Conservation (phyloP, 108 stramenopile species). For the Pseudonitzschia pungens region DNA sequence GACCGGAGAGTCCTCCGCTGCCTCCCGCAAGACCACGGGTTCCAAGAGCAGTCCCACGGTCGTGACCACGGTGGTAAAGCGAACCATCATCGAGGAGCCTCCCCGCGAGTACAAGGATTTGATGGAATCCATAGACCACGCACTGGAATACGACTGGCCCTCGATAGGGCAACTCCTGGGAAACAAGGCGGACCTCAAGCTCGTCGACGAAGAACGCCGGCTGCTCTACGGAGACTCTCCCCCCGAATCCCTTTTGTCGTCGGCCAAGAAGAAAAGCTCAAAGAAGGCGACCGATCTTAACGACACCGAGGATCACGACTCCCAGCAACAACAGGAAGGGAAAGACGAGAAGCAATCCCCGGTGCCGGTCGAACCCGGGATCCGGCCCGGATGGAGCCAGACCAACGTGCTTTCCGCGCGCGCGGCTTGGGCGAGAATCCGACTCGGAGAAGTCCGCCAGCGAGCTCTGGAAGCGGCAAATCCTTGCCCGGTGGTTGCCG, state of each 20-base stretch:
- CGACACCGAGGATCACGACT: neutral
- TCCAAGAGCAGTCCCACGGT: constrained; percentile 14
- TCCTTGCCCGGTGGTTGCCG: constrained; percentile 39
- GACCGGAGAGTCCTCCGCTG: constrained; percentile 1
- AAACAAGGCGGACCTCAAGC: constrained; percentile 38
- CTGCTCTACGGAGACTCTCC: constrained; percentile 55
- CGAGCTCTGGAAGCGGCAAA: constrained; percentile 20
- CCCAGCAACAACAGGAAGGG: constrained; percentile 10
- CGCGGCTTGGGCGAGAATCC: constrained; percentile 68
- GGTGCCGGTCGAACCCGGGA: neutral
- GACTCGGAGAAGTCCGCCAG: constrained; percentile 53
- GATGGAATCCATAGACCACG: constrained; percentile 79
- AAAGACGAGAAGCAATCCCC: neutral
- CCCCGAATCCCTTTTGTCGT: neutral
- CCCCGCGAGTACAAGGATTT: constrained; percentile 64
- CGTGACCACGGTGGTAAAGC: constrained; percentile 16
- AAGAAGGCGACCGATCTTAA: neutral
- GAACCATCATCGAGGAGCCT: constrained; percentile 19
- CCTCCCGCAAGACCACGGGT: constrained; percentile 8
- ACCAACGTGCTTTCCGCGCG: constrained; percentile 69
- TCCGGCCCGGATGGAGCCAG: constrained; percentile 60
- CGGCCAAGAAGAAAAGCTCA: neutral
- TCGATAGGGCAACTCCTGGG: constrained; percentile 51
- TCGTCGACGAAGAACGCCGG: constrained; percentile 56
- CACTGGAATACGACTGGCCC: constrained; percentile 66